Evolutionary conservation across 1,284 basidiomycete genomes (phyloP), one percentile per base, ranked within the genome.

Genomic region (Cutaneotrichosporon sp.): DNA sequence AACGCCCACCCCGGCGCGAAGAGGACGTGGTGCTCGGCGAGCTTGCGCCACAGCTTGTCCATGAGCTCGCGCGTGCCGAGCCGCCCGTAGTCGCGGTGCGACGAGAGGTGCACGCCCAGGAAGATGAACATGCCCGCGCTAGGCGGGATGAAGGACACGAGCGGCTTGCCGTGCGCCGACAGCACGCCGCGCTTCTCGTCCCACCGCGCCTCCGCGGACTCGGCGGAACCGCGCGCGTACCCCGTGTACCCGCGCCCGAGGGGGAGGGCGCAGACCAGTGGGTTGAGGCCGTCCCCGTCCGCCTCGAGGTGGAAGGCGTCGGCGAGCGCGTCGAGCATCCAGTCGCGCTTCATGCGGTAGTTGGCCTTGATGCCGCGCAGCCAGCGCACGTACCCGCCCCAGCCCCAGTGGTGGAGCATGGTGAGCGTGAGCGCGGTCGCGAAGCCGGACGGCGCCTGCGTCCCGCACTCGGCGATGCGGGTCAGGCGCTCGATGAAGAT

Each of bases 341-440:
- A 81, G 62, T 76, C 76, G 51, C 75, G 73, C 29, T 78, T 74
- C 74, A 76, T 76, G 33, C 69, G 71, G 68, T 80, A 80, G 18
- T 67, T 71, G 3, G 78, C 75, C 67, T 80, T 79, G 66, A 81
- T 72, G 75, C 86, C 87, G 52, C 86, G 83, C 42, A 92, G 80
- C 91, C 91, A 92, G 36, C 89, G 84, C 49, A 90, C 79, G 74
- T 89, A 92, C 1, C 89, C 89, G 7, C 86, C 83, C 62, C 81
- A 77, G 33, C 86, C 83, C 89, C 89, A 92, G 47, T 80, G 78
- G 52, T 85, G 83, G 25, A 92, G 73, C 16, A 90, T 81, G 53
- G 86, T 82, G 1, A 86, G 81, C 4, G 91, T 82, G 47, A 92
- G 70, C 1, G 86, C 83, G 4, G 75, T 72, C 46, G 84, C 82